These are phyloP conservation scores for Pseudogymnoascus sp. DNA, from an alignment of 2,329 filamentous ascomycete genomes.

Conservation along the genomic window DNA sequence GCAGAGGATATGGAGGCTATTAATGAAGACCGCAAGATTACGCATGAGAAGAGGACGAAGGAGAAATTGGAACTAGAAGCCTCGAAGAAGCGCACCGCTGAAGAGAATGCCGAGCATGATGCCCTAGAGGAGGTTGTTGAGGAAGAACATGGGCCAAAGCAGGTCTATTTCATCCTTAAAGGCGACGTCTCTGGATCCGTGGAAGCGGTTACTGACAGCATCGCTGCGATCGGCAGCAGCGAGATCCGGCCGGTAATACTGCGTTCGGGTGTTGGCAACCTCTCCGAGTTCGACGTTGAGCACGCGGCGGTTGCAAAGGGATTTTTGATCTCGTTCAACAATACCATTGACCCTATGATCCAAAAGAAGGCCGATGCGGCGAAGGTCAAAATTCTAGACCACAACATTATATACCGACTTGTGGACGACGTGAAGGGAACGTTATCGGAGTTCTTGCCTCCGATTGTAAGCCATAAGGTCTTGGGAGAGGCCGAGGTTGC, in stretches of 20 bases:
- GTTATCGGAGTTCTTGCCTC: constrained; percentile 64
- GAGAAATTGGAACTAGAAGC: constrained; percentile 48
- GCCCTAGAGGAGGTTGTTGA: constrained; percentile 25
- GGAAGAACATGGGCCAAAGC: constrained; percentile 39
- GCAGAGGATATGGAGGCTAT: constrained; percentile 69
- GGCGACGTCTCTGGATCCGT: constrained; percentile 91
- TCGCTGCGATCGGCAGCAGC: constrained; percentile 74
- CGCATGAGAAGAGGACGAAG: constrained; percentile 55
- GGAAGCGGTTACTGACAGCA: constrained; percentile 75
- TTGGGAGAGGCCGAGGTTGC: constrained; percentile 82
- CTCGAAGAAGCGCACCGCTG: constrained; percentile 30
- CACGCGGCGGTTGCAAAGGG: constrained; percentile 73
- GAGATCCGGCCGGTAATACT: constrained; percentile 75
- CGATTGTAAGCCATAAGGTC: constrained; percentile 61
- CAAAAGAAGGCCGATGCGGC: constrained; percentile 60
- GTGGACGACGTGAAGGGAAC: constrained; percentile 64
- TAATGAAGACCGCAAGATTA: constrained; percentile 54
- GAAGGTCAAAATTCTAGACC: constrained; percentile 72
- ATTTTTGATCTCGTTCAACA: constrained; percentile 82
- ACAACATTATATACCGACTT: constrained; percentile 80
- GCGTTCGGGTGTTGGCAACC: constrained; percentile 66
- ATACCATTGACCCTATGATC: constrained; percentile 59
- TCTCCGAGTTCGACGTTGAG: constrained; percentile 83
- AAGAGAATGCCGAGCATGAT: constrained; percentile 21
- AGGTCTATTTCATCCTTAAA: constrained; percentile 80